Evolutionary conservation across 805 yeast species (phyloP).

Genomic region (Hemisphaericaspora nanyangensis): DNA sequence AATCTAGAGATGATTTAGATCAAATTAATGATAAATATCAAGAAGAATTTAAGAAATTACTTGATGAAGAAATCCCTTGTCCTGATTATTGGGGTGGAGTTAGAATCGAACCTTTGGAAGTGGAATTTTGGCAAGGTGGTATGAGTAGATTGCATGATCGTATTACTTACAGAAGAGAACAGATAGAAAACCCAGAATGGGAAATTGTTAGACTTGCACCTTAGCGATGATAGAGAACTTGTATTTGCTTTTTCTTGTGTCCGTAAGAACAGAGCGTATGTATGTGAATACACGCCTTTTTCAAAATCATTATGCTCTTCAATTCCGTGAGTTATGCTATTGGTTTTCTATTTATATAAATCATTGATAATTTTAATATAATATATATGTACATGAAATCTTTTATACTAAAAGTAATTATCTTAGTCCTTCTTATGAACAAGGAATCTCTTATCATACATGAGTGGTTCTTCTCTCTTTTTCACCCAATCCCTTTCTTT

Average conservation of each 20-base stretch:
- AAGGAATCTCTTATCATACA: slow-evolving; percentile 25
- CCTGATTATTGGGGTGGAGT: slow-evolving; percentile 97
- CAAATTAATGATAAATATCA: slow-evolving; percentile 43
- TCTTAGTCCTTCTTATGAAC: slow-evolving; percentile 14
- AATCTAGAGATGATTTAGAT: slow-evolving; percentile 62
- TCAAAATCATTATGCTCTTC: too few relatives aligned
- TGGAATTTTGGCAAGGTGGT: slow-evolving; percentile 98
- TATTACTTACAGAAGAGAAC: slow-evolving; percentile 61
- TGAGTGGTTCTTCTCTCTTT: slow-evolving; percentile 38
- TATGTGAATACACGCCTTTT: too few relatives aligned
- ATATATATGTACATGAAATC: slow-evolving; percentile 5
- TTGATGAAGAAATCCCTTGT: slow-evolving; percentile 69
- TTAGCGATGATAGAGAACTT: slow-evolving; percentile 18
- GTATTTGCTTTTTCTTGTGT: too few relatives aligned
- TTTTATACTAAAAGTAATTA: too few relatives aligned
- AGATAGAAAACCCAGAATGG: slow-evolving; percentile 51
- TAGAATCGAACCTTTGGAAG: slow-evolving; percentile 79
- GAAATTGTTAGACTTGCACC: slow-evolving; percentile 70
- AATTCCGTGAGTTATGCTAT: too few relatives aligned
- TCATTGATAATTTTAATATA: background rate
- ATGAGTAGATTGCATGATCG: slow-evolving; percentile 87
- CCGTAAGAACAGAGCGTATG: too few relatives aligned
- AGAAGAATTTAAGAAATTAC: slow-evolving; percentile 52
- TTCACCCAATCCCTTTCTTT: slow-evolving; percentile 43
- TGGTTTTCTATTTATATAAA: background rate